Base-by-base conservation (phyloP, 441 rosid genomes). In the Euphorbia schlechtendalii region DNA sequence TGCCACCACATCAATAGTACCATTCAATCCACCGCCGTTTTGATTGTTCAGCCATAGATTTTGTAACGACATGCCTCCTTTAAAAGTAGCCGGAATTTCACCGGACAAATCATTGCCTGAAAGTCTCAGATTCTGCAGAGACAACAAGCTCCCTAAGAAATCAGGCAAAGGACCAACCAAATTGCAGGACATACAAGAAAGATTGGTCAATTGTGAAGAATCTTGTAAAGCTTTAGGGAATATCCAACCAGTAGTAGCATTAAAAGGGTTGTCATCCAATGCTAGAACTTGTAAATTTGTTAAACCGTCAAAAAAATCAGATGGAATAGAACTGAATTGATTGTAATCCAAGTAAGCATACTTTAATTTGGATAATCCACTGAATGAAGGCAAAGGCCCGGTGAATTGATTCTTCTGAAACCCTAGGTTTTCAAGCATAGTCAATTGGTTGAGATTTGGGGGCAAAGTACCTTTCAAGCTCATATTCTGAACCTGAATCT, bases 41-140 rank as follows among this genome's bases (percentile, higher is more conserved):
- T 85, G 94, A 64, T 87, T 40, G 66, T 87, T 87, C 66, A 87
- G 61, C 87, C 90, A 87, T 57, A 87, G 81, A 51, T 63, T 78
- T 72, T 75, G 82, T 67, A 87, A 64, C 68, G 67, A 67, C 69
- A 75, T 65, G 72, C 63, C 76, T 15, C 70, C 73, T 6, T 55
- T 69, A 40, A 83, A 80, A 66, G 78, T 81, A 46, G 61, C 52
- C 0, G 90, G 94, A 68, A 85, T 75, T 65, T 70, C 83, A 25
- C 94, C 90, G 2, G 82, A 71, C 63, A 87, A 74, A 56, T 59
- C 70, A 43, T 87, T 87, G n/a, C 64, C 62, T 0, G 90, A 82
- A 59, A 87, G 81, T 71, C 34, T 73, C 80, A 87, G 62, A 58
- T 78, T 83, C 41, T 71, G 73, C 61, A 87, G 70, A 46, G 88